phyloP scores from a whole-genome alignment of 2,329 filamentous ascomycete species.

The Dryadomyces sulphureus region DNA sequence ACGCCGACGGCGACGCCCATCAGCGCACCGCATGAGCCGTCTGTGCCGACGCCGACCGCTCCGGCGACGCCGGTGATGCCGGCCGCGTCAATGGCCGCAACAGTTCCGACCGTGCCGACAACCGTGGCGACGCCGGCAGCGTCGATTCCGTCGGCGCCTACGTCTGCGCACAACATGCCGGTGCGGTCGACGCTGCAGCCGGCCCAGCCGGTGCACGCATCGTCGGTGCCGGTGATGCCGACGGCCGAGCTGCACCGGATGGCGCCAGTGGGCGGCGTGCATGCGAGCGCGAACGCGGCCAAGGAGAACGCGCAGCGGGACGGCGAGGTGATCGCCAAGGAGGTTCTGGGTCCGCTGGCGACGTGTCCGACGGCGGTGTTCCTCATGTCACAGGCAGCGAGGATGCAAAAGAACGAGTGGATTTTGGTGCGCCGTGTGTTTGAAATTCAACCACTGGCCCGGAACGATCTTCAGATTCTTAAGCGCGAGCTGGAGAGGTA shows the following conservation, averaged over 20 bases:
- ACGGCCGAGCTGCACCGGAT: background rate
- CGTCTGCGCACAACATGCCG: background rate
- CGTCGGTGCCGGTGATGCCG: background rate
- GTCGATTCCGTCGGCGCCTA: background rate
- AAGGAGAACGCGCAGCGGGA: constrained; percentile 7
- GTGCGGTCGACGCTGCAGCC: background rate
- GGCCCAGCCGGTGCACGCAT: background rate
- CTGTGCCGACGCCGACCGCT: too few species aligned
- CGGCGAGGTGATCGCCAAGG: constrained; percentile 8
- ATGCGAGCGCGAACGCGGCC: background rate
- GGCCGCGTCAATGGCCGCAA: too few species aligned
- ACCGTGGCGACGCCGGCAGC: too few species aligned
- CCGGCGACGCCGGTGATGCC: too few species aligned
- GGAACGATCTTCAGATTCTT: constrained; percentile 44
- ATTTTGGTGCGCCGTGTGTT: constrained; percentile 56
- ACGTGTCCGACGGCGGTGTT: constrained; percentile 52
- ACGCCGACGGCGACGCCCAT: background rate
- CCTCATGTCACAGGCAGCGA: constrained; percentile 51
- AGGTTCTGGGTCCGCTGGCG: constrained; percentile 35
- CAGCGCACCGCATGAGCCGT: too few species aligned
- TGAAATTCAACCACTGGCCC: constrained; percentile 47
- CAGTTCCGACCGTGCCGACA: too few species aligned
- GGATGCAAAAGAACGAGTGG: constrained; percentile 59
- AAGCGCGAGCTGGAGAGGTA: constrained; percentile 37
- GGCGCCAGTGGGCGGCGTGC: too few species aligned